Evolutionary conservation across 208 protist genomes (phyloP).

Genomic region (Trypanosomatidae sp.): DNA sequence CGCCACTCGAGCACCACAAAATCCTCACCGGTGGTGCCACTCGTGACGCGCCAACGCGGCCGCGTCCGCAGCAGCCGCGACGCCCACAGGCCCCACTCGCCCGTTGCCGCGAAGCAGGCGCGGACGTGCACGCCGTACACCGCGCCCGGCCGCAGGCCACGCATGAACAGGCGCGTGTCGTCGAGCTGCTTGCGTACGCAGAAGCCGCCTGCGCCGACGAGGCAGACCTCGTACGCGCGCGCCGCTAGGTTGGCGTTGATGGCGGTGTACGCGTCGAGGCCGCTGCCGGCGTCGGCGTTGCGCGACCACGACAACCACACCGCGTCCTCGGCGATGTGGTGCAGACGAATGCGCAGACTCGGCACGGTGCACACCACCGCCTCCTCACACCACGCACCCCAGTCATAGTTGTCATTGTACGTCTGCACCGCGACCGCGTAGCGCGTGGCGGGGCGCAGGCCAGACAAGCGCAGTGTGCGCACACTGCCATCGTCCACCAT

Average conservation of each 20-base stretch:
- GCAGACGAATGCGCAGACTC: slow-evolving; percentile 68
- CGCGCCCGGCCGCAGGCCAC: slow-evolving; percentile 72
- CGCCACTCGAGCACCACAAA: slow-evolving; percentile 88
- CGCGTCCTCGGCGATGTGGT: slow-evolving; percentile 82
- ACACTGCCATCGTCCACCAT: no score
- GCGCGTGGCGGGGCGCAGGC: slow-evolving; percentile 63
- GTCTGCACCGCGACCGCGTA: slow-evolving; percentile 84
- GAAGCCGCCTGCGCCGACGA: slow-evolving; percentile 68
- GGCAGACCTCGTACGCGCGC: slow-evolving; percentile 65
- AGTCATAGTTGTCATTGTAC: slow-evolving; percentile 85
- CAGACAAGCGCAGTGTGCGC: slow-evolving; percentile 43
- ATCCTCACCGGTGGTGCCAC: slow-evolving; percentile 87
- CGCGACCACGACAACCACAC: slow-evolving; percentile 80
- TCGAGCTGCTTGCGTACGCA: slow-evolving; percentile 34
- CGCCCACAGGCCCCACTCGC: slow-evolving; percentile 82
- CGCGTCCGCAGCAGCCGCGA: slow-evolving; percentile 69
- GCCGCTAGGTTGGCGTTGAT: slow-evolving; percentile 74
- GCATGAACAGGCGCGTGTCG: slow-evolving; percentile 71
- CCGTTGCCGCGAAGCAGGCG: slow-evolving; percentile 51
- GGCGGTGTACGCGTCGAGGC: slow-evolving; percentile 49
- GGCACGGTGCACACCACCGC: slow-evolving; percentile 75
- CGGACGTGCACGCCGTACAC: slow-evolving; percentile 80
- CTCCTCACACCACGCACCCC: slow-evolving; percentile 86
- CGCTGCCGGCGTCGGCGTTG: slow-evolving; percentile 29
- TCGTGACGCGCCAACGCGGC: slow-evolving; percentile 64